Evolutionary conservation across 257 asterid species (phyloP), one percentile per base, ranked within the genome.

Genomic region (Primulina huaijiensis): DNA sequence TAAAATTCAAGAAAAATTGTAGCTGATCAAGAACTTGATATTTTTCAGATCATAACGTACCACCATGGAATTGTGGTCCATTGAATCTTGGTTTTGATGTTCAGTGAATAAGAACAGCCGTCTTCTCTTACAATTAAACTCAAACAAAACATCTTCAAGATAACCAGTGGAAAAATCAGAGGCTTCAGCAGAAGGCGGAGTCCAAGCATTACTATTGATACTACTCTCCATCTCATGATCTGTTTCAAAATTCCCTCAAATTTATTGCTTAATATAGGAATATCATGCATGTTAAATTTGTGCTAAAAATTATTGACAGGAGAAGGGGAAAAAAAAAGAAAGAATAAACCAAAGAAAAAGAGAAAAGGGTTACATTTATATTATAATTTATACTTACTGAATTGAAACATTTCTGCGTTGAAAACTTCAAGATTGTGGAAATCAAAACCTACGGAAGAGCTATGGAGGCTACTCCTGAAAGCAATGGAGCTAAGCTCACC

Each of bases 101-200:
- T 72, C 73, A 27, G 69, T 30, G 60, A 76, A 78, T 77, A 83
- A 65, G 21, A 83, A 68, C 64, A 87, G 65, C 40, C 89, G 76
- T 57, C 97, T 84, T 67, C 96, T 74, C 72, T 92, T 92, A 6
- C 97, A 81, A 64, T 70, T 85, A 76, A 87, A 92, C 52, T 87
- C 83, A 65, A 90, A 84, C 74, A 92, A 74, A 53, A 89, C 98
- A 83, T 92, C 98, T 81, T 92, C 81, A n/a, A 92, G 80, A 78
- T 92, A 92, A 0, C 98, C 98, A 5, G 90, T 82, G 5, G 96
- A 89, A 50, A 76, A 77, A 60, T 79, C 87, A 30, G 73, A 69
- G 17, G 7, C n/a, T 23, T 52, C 31, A 31, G 6, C 43, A 30
- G 57, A 16, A 30, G 68, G 27, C 69, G 60, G 21, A 17, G 55